Conservation (phyloP, 2,329 filamentous ascomycete genomes). For the Colletotrichum ledebouriae region DNA sequence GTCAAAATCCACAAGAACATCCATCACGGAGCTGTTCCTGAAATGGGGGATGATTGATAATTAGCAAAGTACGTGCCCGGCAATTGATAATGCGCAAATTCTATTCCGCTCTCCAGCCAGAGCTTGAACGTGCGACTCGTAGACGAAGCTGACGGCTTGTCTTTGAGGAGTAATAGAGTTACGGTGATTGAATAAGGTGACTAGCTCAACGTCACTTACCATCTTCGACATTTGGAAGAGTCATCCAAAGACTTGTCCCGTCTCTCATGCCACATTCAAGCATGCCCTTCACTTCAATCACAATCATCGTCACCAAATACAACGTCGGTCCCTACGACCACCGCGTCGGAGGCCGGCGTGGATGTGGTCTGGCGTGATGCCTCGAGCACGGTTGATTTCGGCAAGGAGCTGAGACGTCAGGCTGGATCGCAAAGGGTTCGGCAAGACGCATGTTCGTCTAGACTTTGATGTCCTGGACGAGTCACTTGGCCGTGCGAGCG, state of each 20-base stretch:
- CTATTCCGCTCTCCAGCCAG: not conserved
- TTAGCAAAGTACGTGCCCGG: not conserved
- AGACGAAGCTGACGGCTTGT: too few species aligned
- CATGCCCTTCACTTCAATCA: too few species aligned
- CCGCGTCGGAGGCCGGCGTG: not conserved
- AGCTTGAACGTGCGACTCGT: too few species aligned
- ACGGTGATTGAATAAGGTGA: not conserved
- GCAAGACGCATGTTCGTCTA: slow-evolving; percentile 11
- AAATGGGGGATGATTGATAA: not conserved
- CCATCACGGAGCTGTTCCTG: too few species aligned
- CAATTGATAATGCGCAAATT: too few species aligned
- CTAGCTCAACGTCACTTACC: too few species aligned
- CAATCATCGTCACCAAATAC: too few species aligned
- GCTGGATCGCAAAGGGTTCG: not conserved
- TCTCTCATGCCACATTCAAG: too few species aligned
- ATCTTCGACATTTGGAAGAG: too few species aligned
- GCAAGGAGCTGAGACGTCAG: not conserved
- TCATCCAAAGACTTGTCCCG: too few species aligned
- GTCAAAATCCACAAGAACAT: too few species aligned
- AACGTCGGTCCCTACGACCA: too few species aligned
- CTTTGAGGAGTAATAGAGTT: not conserved
- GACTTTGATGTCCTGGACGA: slow-evolving; percentile 24
- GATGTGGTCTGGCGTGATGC: slow-evolving; percentile 25
- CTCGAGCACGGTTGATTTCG: slow-evolving; percentile 30
- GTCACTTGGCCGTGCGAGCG: slow-evolving; percentile 7